phyloP scores from a whole-genome alignment of 176 grass and related monocot genomes.

The Pharus latifolius region DNA sequence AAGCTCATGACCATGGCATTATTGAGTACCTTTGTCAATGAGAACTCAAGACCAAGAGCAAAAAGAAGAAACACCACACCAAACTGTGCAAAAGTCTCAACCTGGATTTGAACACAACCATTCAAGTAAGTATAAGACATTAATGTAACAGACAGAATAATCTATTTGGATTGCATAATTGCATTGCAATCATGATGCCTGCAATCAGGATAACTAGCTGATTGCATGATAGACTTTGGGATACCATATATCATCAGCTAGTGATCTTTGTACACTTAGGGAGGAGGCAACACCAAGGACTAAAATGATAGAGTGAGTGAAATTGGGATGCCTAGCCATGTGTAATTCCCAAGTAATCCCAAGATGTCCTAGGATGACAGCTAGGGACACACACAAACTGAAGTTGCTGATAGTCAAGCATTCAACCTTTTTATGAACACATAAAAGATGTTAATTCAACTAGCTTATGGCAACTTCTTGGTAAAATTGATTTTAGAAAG shows the following conservation, averaged over 20 bases:
- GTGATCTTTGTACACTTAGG: no score
- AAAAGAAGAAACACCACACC: slow-evolving; percentile 99
- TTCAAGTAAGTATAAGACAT: not conserved
- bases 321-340: no score
- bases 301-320: no score
- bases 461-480: not conserved
- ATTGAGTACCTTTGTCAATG: slow-evolving; percentile 63
- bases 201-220: no score
- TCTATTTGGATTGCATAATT: not conserved
- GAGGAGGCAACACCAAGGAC: no score
- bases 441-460: slow-evolving; percentile 18
- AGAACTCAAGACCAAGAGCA: slow-evolving; percentile 96
- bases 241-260: no score
- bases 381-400: no score
- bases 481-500: not conserved
- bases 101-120: slow-evolving; percentile 41
- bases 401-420: no score
- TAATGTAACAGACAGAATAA: not conserved
- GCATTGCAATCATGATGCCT: no score
- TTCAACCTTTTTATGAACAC: not conserved
- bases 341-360: no score
- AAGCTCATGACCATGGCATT: slow-evolving; percentile 1
- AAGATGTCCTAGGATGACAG: no score
- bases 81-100: slow-evolving; percentile 99
- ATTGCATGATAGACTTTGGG: no score